These are phyloP conservation scores for Baorangia bicolor DNA, from an alignment of 768 basidiomycete species.

Conservation along the genomic window DNA sequence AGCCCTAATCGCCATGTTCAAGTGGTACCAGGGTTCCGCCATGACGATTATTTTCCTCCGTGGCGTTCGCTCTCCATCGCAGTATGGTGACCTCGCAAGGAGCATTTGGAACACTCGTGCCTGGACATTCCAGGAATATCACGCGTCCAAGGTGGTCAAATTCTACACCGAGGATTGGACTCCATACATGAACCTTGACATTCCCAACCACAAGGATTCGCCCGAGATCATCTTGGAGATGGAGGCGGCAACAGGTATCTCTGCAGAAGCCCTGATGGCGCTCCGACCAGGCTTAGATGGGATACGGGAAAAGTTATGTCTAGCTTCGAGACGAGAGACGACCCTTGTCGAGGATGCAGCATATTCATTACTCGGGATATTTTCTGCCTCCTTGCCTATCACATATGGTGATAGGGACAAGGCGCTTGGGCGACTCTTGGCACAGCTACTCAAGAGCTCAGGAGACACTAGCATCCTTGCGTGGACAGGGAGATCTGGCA, in stretches of 20 bases:
- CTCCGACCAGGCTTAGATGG: slow-evolving; percentile 2
- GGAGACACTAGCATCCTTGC: slow-evolving; percentile 6
- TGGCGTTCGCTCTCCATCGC: background rate
- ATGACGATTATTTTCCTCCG: slow-evolving; percentile 1
- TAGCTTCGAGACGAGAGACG: slow-evolving; percentile 9
- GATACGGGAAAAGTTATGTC: slow-evolving; percentile 4
- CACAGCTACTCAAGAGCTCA: slow-evolving; percentile 4
- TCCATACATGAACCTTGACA: slow-evolving; percentile 2
- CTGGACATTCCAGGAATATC: slow-evolving; percentile 14
- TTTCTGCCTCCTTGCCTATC: slow-evolving; percentile 2
- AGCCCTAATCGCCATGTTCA: background rate
- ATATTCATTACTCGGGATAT: slow-evolving; percentile 13
- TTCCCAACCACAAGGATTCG: slow-evolving; percentile 7
- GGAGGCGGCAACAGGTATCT: slow-evolving; percentile 3
- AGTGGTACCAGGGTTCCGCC: background rate
- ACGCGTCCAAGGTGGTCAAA: slow-evolving; percentile 6
- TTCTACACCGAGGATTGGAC: slow-evolving; percentile 15
- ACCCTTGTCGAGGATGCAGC: slow-evolving; percentile 10
- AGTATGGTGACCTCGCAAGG: background rate
- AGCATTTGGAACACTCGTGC: slow-evolving; percentile 2
- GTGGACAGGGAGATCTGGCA: slow-evolving; percentile 4
- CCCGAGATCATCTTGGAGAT: slow-evolving; percentile 6
- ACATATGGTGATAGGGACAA: slow-evolving; percentile 13
- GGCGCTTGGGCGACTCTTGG: slow-evolving; percentile 8
- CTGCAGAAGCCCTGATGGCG: background rate